phyloP scores from a whole-genome alignment of 345 rosid genomes.

The Salix arbutifolia region DNA sequence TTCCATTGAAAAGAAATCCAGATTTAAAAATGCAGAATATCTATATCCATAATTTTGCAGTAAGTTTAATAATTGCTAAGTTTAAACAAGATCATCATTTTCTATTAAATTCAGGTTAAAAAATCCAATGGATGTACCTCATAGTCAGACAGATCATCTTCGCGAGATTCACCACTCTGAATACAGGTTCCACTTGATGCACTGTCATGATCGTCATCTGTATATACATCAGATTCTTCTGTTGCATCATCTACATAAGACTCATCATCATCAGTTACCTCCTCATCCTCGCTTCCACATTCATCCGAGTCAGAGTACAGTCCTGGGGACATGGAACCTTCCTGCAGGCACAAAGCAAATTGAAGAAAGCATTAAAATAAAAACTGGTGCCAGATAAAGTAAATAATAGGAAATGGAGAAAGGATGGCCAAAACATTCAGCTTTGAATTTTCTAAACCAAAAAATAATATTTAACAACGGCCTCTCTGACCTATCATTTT shows the following conservation, averaged over 20 bases:
- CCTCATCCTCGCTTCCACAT: conserved; percentile 79
- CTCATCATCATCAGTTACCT: conserved; percentile 74
- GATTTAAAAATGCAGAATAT: neutral
- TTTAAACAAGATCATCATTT: neutral
- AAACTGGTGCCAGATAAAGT: neutral
- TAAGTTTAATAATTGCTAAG: neutral
- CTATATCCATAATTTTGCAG: neutral
- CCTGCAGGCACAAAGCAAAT: conserved; percentile 51
- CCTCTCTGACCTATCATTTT: neutral
- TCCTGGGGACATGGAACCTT: conserved; percentile 65
- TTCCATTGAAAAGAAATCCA: neutral
- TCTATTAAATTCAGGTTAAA: neutral
- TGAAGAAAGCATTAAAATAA: conserved; percentile 13
- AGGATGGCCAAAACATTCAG: neutral
- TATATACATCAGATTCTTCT: conserved; percentile 48
- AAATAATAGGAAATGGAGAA: neutral
- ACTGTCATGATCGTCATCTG: conserved; percentile 52
- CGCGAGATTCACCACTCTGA: conserved; percentile 39
- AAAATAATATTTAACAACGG: neutral
- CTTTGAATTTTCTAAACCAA: neutral
- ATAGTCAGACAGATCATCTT: conserved; percentile 35
- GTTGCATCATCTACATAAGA: conserved; percentile 54
- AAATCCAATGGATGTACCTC: conserved; percentile 39
- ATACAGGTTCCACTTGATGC: conserved; percentile 45
- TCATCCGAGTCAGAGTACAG: conserved; percentile 79